Evolutionary conservation across 2,329 filamentous ascomycete species (phyloP).

Genomic region (Sclerotinia sclerotiorum): DNA sequence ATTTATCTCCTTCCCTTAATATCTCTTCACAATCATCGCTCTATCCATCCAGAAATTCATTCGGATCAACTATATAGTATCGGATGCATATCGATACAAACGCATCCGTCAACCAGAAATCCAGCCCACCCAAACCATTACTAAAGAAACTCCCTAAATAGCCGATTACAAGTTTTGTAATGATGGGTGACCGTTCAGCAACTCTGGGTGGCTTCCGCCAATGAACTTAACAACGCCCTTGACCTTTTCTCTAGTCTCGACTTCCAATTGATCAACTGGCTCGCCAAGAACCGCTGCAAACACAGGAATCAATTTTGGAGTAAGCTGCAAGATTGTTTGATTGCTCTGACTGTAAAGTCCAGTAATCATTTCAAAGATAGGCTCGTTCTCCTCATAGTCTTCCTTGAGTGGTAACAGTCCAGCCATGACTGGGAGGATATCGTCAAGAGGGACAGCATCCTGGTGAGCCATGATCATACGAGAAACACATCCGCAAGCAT

Average conservation of each 20-base stretch:
- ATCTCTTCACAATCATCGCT: not conserved
- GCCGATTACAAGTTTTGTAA: slow-evolving; percentile 26
- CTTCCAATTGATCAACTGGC: slow-evolving; percentile 73
- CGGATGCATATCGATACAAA: not conserved
- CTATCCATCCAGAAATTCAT: not conserved
- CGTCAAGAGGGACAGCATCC: slow-evolving; percentile 74
- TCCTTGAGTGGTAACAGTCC: slow-evolving; percentile 82
- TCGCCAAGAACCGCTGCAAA: slow-evolving; percentile 71
- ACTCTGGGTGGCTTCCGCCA: slow-evolving; percentile 34
- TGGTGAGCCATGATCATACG: slow-evolving; percentile 90
- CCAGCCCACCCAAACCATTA: slow-evolving; percentile 7
- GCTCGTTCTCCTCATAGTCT: slow-evolving; percentile 95
- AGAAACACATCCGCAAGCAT: slow-evolving; percentile 85
- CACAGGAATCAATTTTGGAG: slow-evolving; percentile 65
- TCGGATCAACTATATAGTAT: not conserved
- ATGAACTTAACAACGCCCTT: slow-evolving; percentile 57
- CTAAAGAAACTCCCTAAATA: slow-evolving; percentile 11
- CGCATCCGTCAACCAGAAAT: not conserved
- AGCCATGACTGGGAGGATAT: slow-evolving; percentile 80
- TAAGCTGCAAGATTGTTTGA: slow-evolving; percentile 67
- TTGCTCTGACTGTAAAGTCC: slow-evolving; percentile 76
- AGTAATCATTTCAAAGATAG: slow-evolving; percentile 87
- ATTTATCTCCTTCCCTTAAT: slow-evolving; percentile 15
- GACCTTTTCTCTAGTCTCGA: slow-evolving; percentile 66
- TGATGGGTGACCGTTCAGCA: slow-evolving; percentile 35